These are phyloP conservation scores for Dimocarpus longan DNA, from an alignment of 345 rosid genomes.

Conservation along the genomic window DNA sequence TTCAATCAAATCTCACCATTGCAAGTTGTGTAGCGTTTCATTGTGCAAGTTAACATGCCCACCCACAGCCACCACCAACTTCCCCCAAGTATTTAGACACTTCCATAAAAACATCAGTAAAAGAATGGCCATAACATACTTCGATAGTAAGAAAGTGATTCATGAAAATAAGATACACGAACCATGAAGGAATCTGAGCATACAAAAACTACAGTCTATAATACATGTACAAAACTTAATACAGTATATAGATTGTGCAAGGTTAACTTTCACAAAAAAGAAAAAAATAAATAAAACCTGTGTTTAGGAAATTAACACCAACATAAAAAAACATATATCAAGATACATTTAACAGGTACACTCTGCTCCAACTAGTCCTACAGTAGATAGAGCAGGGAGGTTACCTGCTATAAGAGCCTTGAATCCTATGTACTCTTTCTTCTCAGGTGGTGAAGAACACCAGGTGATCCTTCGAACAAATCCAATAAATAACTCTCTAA, in stretches of 20 bases:
- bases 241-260: slow-evolving; percentile 40
- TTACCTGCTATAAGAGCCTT: slow-evolving; percentile 36
- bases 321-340: slow-evolving; percentile 37
- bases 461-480: slow-evolving; percentile 84
- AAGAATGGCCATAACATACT: slow-evolving; percentile 1
- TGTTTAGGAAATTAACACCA: slow-evolving; percentile 48
- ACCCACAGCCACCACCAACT: not conserved
- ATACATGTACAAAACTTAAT: slow-evolving; percentile 59
- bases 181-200: slow-evolving; percentile 5
- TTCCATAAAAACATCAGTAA: not conserved
- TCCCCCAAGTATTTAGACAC: not conserved
- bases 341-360: slow-evolving; percentile 35
- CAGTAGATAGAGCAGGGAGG: slow-evolving; percentile 20
- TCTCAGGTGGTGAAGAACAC: slow-evolving; percentile 79
- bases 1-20: not conserved
- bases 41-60: not conserved
- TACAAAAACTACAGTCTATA: slow-evolving; percentile 34
- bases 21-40: not conserved
- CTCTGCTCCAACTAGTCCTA: slow-evolving; percentile 30
- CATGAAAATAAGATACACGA: slow-evolving; percentile 22
- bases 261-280: slow-evolving; percentile 32
- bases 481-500: slow-evolving; percentile 75
- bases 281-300: slow-evolving; percentile 29
- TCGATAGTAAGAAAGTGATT: slow-evolving; percentile 14
- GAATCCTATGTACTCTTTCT: slow-evolving; percentile 61